Base-by-base conservation (phyloP, 2,329 filamentous ascomycete genomes). In the Paecilomyces niveus region DNA sequence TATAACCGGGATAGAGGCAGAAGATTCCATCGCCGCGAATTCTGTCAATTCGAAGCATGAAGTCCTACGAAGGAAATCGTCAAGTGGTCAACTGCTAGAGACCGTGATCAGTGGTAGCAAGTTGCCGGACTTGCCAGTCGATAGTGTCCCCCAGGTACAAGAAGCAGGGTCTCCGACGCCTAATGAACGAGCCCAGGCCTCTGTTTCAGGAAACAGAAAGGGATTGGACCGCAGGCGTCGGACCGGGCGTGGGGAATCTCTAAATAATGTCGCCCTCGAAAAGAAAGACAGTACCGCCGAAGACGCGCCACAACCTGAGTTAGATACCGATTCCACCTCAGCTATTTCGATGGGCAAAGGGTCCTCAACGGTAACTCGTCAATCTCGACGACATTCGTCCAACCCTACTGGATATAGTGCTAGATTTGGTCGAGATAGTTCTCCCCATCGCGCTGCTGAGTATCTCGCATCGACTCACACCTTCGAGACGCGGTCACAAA, bases 331-430 rank as follows among this genome's bases (percentile, higher is more conserved):
- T 3, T 45, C 39, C 15, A 13, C 8, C n/a, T n/a, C 35, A 39
- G 39, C 6, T 45, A n/a, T 21, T 5, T 45, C 39, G 8, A 9
- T 5, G 7, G 39, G 39, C n/a, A 45, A 45, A 45, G 39, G 39
- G 39, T n/a, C n/a, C 6, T 45, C 39, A 18, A 45, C 39, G 54
- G 35, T 31, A 29, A 59, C 53, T 50, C 63, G 62, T 21, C 65
- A 68, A 31, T 62, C 70, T 52, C 65, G 72, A 56, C 67, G 72
- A 33, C 68, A 61, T 55, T 61, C 59, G 2, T 61, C 59, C 31
- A 59, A 59, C 33, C 57, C 59, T 11, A 29, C 21, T 54, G 26
- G 49, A 54, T 45, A 54, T 56, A 51, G 50, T n/a, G 39, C 3
- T 21, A 59, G 55, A 11, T 9, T 55, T 31, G 39, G 10, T 13